Evolutionary conservation across 179 eudicot genomes (phyloP).

Genomic region (Sideroxylon spinosum): DNA sequence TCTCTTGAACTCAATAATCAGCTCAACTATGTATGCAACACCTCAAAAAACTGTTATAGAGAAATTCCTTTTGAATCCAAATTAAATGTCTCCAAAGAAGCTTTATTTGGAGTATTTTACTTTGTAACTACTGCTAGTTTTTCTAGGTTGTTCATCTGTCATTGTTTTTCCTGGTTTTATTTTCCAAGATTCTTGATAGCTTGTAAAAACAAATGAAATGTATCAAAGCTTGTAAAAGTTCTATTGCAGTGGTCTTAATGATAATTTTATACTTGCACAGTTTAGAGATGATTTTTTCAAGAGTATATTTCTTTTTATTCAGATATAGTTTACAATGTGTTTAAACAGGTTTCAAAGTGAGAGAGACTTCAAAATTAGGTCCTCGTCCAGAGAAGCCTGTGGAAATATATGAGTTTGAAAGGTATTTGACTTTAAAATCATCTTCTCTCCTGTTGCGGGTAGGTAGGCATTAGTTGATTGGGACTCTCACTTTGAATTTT

Average conservation of each 20-base stretch:
- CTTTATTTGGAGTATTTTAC: not conserved
- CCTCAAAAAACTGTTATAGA: not conserved
- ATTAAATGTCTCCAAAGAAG: not conserved
- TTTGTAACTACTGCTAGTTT: not conserved
- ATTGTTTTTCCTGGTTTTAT: not conserved
- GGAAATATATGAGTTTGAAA: conserved; percentile 93
- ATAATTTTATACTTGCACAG: not conserved
- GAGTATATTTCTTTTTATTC: not conserved
- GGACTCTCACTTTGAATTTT: conserved; percentile 3
- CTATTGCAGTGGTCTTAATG: not conserved
- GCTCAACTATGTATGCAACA: not conserved
- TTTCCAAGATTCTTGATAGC: not conserved
- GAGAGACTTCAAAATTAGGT: conserved; percentile 82
- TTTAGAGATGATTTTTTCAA: not conserved
- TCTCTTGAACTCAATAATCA: conserved; percentile 2
- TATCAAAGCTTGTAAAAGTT: not conserved
- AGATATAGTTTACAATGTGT: not conserved
- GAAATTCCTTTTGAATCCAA: not conserved
- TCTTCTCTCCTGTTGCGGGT: not conserved
- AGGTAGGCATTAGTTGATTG: not conserved
- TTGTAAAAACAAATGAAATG: not conserved
- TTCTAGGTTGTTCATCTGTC: not conserved
- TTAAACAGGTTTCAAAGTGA: conserved; percentile 64
- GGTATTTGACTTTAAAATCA: conserved; percentile 34
- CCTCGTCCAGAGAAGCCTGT: conserved; percentile 92